Conservation (phyloP, 257 asterid species). For the Henckelia pumila region DNA sequence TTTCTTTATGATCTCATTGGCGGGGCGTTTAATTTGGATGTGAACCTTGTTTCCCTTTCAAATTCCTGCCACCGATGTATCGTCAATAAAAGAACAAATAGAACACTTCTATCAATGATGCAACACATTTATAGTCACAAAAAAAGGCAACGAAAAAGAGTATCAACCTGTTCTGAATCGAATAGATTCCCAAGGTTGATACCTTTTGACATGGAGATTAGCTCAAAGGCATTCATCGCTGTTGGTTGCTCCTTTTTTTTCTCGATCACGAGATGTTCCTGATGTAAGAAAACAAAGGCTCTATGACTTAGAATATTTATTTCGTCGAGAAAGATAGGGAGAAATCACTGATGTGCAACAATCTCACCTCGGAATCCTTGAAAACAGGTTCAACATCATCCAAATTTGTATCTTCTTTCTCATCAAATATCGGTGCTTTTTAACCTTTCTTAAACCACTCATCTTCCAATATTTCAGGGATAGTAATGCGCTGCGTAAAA, state of each 20-base stretch:
- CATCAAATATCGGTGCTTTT: conserved; percentile 68
- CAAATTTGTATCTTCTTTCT: conserved; percentile 72
- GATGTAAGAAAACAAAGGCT: conserved; percentile 8
- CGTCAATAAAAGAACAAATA: conserved; percentile 19
- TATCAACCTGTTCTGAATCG: conserved; percentile 67
- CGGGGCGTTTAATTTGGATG: conserved; percentile 73
- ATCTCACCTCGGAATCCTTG: conserved; percentile 72
- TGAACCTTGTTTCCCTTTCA: conserved; percentile 82
- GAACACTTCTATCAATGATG: conserved; percentile 1
- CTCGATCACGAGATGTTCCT: conserved; percentile 89
- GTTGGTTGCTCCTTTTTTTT: conserved; percentile 78
- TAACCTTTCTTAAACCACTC: conserved; percentile 91
- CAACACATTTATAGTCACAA: conserved; percentile 4
- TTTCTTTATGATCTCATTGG: conserved; percentile 70
- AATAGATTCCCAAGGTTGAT: conserved; percentile 90
- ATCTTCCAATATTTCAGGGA: conserved; percentile 74
- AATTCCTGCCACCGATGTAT: conserved; percentile 38
- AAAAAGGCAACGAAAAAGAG: neutral
- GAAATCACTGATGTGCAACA: conserved; percentile 2
- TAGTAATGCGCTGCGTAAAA: conserved; percentile 64
- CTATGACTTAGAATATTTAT: neutral
- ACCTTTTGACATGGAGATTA: conserved; percentile 93
- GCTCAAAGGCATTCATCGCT: conserved; percentile 95
- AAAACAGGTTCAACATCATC: conserved; percentile 98
- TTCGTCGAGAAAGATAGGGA: neutral